phyloP scores from a whole-genome alignment of 305 asterid genomes.

The Stenogyne calaminthoides region DNA sequence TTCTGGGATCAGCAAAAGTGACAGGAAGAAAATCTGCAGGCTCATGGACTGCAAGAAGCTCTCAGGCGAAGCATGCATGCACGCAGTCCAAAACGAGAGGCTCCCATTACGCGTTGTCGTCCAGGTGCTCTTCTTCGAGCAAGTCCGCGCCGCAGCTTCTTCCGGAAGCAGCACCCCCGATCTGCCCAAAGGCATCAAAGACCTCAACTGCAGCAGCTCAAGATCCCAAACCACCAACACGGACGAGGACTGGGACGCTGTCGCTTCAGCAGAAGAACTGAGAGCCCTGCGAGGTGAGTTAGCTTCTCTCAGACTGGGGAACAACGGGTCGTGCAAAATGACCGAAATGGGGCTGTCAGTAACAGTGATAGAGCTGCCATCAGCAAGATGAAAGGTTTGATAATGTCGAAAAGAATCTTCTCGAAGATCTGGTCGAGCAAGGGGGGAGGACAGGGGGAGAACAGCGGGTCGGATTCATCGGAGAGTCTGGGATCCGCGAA shows the following conservation, averaged over 20 bases:
- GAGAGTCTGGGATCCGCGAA: slow-evolving; percentile 74
- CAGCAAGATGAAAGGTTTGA: slow-evolving; percentile 68
- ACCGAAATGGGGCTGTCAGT: slow-evolving; percentile 39
- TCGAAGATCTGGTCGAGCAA: slow-evolving; percentile 84
- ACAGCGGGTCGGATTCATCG: slow-evolving; percentile 93
- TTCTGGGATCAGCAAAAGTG: slow-evolving; percentile 86
- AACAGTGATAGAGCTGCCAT: slow-evolving; percentile 60
- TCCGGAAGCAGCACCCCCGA: slow-evolving; percentile 98
- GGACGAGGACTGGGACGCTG: slow-evolving; percentile 96
- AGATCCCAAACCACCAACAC: slow-evolving; percentile 70
- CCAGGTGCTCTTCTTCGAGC: slow-evolving; percentile 94
- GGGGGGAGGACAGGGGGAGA: slow-evolving; percentile 59
- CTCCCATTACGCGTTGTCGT: slow-evolving; percentile 89
- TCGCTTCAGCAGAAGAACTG: slow-evolving; percentile 88
- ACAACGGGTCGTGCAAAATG: slow-evolving; percentile 38
- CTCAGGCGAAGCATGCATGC: slow-evolving; percentile 91
- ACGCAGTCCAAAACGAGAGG: slow-evolving; percentile 91
- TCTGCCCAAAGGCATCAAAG: slow-evolving; percentile 80
- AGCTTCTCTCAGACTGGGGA: slow-evolving; percentile 69
- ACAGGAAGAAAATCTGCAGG: slow-evolving; percentile 75
- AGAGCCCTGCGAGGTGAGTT: slow-evolving; percentile 84
- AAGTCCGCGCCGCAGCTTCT: slow-evolving; percentile 86
- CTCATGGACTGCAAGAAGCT: slow-evolving; percentile 96
- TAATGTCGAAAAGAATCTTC: slow-evolving; percentile 71
- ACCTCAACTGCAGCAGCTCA: slow-evolving; percentile 80